phyloP scores from a whole-genome alignment of 176 grass and related monocot genomes.

The Rhynchospora pubera region DNA sequence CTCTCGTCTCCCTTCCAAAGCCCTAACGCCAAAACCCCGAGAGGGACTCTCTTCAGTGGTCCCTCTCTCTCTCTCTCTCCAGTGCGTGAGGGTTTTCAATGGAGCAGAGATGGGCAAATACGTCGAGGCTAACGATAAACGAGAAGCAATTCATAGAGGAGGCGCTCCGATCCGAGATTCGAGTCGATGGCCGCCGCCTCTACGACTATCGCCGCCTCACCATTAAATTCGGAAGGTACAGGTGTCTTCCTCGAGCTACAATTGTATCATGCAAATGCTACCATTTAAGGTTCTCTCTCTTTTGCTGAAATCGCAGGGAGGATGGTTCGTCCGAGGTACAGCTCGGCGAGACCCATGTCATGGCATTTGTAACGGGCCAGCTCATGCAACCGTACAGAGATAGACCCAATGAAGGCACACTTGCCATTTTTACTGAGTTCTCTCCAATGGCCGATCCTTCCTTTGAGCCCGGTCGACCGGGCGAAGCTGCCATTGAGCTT shows the following conservation, averaged over 20 bases:
- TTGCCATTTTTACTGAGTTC: constrained; percentile 90
- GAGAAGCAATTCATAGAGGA: constrained; percentile 73
- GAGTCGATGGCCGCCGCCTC: constrained; percentile 77
- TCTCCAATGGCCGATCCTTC: constrained; percentile 95
- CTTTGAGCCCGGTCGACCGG: constrained; percentile 68
- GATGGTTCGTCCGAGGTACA: constrained; percentile 76
- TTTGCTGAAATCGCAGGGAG: constrained; percentile 35
- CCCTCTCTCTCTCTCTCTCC: not conserved
- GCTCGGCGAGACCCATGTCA: constrained; percentile 83
- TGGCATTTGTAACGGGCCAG: constrained; percentile 76
- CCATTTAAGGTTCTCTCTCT: not conserved
- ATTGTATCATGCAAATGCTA: not conserved
- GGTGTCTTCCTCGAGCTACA: not conserved
- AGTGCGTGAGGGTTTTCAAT: constrained; percentile 10
- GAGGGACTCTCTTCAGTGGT: no score
- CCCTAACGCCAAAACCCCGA: not conserved
- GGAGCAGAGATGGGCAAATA: constrained; percentile 49
- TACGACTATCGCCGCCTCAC: constrained; percentile 75
- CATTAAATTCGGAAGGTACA: constrained; percentile 68
- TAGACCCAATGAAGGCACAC: constrained; percentile 75
- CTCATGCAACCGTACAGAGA: constrained; percentile 83
- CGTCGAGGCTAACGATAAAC: constrained; percentile 64
- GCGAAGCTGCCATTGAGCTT: constrained; percentile 81
- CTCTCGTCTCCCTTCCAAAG: not conserved
- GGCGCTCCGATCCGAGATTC: constrained; percentile 55